Conservation (phyloP, 441 rosid species). For the Pelargonium cotyledonis region DNA sequence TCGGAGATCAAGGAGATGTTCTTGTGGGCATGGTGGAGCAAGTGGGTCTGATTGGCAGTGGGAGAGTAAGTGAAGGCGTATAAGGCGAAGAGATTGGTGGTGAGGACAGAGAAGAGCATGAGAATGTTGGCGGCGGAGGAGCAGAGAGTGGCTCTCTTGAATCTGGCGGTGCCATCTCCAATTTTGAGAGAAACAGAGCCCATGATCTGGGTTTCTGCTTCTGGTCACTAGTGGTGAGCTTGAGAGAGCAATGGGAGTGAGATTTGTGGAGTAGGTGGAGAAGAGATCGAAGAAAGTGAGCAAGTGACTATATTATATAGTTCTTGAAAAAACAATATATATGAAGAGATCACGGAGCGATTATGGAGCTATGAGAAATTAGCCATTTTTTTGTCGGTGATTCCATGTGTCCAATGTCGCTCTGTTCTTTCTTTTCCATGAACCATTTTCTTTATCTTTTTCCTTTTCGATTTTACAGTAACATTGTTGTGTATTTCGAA, state of each 20-base stretch:
- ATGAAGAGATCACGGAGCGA: too few species aligned
- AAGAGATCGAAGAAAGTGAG: too few species aligned
- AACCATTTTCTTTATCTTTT: too few species aligned
- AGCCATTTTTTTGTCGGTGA: too few species aligned
- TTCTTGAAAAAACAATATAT: too few species aligned
- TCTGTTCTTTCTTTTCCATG: too few species aligned
- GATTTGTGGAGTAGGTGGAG: background rate
- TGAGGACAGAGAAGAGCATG: slow-evolving; percentile 82
- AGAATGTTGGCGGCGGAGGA: slow-evolving; percentile 85
- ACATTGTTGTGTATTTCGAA: too few species aligned
- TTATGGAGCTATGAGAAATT: too few species aligned
- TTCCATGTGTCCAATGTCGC: too few species aligned
- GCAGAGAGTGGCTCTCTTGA: slow-evolving; percentile 58
- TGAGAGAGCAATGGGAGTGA: too few species aligned
- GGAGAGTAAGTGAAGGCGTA: slow-evolving; percentile 77
- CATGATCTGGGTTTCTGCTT: slow-evolving; percentile 29
- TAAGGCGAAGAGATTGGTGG: slow-evolving; percentile 83
- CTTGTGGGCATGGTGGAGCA: slow-evolving; percentile 28
- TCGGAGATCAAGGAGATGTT: slow-evolving; percentile 80
- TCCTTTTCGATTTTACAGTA: too few species aligned
- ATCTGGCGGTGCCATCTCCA: slow-evolving; percentile 88
- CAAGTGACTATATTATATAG: too few species aligned
- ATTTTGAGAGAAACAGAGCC: slow-evolving; percentile 77
- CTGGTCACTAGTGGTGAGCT: background rate
- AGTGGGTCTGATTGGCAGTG: slow-evolving; percentile 25